Evolutionary conservation across 495 filamentous ascomycete genomes (phyloP), one percentile per base, ranked within the genome.

Genomic region (Penicillium flavigenum): DNA sequence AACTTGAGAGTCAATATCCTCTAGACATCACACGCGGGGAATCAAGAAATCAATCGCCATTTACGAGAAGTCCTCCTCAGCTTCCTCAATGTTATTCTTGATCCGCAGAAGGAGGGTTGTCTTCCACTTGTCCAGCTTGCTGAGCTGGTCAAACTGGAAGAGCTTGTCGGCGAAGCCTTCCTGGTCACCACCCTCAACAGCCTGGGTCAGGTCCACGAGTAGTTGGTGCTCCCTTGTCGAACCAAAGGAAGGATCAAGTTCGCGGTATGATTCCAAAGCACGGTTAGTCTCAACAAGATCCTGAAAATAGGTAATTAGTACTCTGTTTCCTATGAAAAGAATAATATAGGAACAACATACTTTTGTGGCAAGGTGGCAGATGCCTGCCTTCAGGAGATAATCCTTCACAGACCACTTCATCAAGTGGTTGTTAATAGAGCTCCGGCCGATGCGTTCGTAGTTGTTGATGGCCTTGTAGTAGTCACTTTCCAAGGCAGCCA

Each of bases 61-160:
- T 64, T 73, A 90, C 56, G 87, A 87, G 58, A 89, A 90, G 68
- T 90, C 87, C 56, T 93, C 91, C 5, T 80, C 86, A 57, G 84
- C 79, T 66, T 85, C 83, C 76, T 90, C 88, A 64, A 95, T 92
- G 50, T 75, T 79, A 65, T 85, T 85, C 83, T 96, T 96, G 64
- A 96, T 78, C 65, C 85, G 81, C 64, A 96, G 70, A 48, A 96
- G 73, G 38, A 96, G 80, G 38, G 88, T 91, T 54, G 88, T 95
- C 86, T 96, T 93, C 92, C 93, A 97, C 78, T 92, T 91, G 67
- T 96, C 91, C 65, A 96, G 75, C 76, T 91, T 90, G 74, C 87
- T 92, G 77, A 96, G 79, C 77, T 92, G 89, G 72, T 96, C 89
- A 66, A 79, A 96, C 62, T 89, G 83, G 74, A 88, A 93, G 50